Evolutionary conservation across 805 yeast species (phyloP), one percentile per base, ranked within the genome.

Genomic region (Blastobotrys parvus): DNA sequence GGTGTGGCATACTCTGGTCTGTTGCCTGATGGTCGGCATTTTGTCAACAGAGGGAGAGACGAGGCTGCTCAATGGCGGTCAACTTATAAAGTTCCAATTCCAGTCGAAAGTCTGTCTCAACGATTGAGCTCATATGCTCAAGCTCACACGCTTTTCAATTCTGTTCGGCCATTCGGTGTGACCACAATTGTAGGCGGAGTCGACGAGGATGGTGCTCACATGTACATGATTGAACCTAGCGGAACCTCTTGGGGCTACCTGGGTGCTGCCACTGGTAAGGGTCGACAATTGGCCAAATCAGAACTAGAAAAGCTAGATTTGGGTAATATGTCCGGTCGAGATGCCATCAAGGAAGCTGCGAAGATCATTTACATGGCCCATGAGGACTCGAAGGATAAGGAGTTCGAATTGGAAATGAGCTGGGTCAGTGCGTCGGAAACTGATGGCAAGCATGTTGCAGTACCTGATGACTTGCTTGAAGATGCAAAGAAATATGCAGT

Each of bases 211-310:
- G 97, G 97, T 10, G 77, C 94, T 17, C 97, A 90, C 62, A 74
- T 92, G 55, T 90, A 82, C 67, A 92, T 90, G 97, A 72, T 92
- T 46, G 99, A 92, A 63, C 98, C 99, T 55, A 84, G 94, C 62
- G 99, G 99, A 49, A 71, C 87, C 1, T 87, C 81, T 59, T 94
- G 98, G 97, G 99, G 99, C 41, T 92, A 92, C 67, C 73, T 76
- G 43, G 98, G 96, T 48, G 94, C 96, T 32, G 98, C 99, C 15
- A 78, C 97, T 3, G 99, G 99, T 50, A 92, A 90, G 63, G 99
- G 99, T 38, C 79, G 97, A 64, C 99, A 92, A 65, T 77, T 86
- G n/a, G 98, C 98, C 39, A 90, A 90, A 67, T 83, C 90, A 22
- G 98, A 92, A 66, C 74, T 92, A 54, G 99, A 92, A 65, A 92